Percentiles rank a stretch among this genome's conserved stretches.
These are phyloP conservation scores for Tuber microsphaerosporum DNA, from an alignment of 495 filamentous ascomycete species.

Conservation along the genomic window DNA sequence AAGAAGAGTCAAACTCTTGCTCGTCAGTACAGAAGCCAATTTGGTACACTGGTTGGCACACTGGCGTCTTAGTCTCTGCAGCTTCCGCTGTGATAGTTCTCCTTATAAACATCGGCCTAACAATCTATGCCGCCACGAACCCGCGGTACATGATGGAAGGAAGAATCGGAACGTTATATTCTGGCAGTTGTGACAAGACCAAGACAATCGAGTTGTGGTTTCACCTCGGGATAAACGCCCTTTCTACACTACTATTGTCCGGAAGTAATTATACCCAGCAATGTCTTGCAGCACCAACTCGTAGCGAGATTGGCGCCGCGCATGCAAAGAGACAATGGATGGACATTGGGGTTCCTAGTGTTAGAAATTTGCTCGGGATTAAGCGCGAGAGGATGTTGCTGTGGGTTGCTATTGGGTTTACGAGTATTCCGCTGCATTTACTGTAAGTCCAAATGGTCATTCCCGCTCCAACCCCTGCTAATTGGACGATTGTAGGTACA, in stretches of 20 bases:
- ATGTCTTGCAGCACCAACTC: conserved; percentile 9
- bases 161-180: too few relatives aligned
- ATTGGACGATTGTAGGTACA: too few relatives aligned
- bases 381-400: not conserved
- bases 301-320: conserved; percentile 8
- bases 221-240: conserved; percentile 2
- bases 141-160: too few relatives aligned
- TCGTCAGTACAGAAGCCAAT: too few relatives aligned
- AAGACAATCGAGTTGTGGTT: not conserved
- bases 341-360: conserved; percentile 13
- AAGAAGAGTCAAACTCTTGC: too few relatives aligned
- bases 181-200: too few relatives aligned
- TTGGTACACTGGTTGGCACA: too few relatives aligned
- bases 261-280: conserved; percentile 14
- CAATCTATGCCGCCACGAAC: too few relatives aligned
- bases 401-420: conserved; percentile 8
- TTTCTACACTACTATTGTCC: not conserved
- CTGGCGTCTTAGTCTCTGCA: too few relatives aligned
- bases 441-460: not conserved
- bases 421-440: conserved; percentile 8
- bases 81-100: too few relatives aligned
- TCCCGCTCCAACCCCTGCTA: too few relatives aligned
- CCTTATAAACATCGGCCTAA: too few relatives aligned
- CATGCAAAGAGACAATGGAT: conserved; percentile 15
- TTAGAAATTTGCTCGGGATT: conserved; percentile 12